These are phyloP conservation scores for Kodamaea kaohsiungensis DNA, from an alignment of 805 yeast genomes.

Conservation along the genomic window DNA sequence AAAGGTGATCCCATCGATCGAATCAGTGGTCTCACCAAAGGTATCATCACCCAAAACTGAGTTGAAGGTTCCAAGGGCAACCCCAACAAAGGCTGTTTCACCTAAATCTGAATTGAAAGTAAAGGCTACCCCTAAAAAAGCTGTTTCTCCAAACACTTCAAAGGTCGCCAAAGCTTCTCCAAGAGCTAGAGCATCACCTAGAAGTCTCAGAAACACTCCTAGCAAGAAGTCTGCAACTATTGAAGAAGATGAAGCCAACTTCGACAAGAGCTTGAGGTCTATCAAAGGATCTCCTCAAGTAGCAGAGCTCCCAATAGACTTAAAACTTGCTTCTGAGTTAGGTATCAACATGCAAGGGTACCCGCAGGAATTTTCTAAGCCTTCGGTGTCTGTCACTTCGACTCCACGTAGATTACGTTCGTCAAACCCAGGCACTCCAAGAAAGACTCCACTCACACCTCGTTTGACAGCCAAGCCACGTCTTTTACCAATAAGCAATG, in stretches of 20 bases:
- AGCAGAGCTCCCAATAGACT: constrained; percentile 9
- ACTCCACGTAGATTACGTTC: constrained; percentile 12
- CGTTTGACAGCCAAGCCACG: constrained; percentile 15
- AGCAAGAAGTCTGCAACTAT: constrained; percentile 2
- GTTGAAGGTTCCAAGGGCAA: no score
- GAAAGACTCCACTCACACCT: constrained; percentile 6
- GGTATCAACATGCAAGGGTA: constrained; percentile 25
- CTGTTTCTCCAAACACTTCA: constrained; percentile 3
- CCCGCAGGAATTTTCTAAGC: constrained; percentile 10
- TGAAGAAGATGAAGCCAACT: constrained; percentile 26
- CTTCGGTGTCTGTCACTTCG: neutral
- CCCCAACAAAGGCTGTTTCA: neutral
- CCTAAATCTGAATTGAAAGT: neutral
- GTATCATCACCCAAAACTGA: no score
- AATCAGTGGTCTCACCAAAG: no score
- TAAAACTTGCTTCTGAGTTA: constrained; percentile 37
- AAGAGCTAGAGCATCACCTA: neutral
- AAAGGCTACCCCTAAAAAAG: constrained; percentile 1
- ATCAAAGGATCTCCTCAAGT: constrained; percentile 13
- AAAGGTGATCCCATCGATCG: constrained; percentile 1
- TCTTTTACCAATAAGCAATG: constrained; percentile 11
- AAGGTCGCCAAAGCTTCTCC: neutral
- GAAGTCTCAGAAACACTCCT: neutral
- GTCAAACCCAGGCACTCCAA: constrained; percentile 12
- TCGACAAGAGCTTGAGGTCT: constrained; percentile 22